A percentile compares a stretch with the other conserved stretches of the same genome.
phyloP scores from a whole-genome alignment of 306 rosid genomes.

The Ormosia semicastrata region DNA sequence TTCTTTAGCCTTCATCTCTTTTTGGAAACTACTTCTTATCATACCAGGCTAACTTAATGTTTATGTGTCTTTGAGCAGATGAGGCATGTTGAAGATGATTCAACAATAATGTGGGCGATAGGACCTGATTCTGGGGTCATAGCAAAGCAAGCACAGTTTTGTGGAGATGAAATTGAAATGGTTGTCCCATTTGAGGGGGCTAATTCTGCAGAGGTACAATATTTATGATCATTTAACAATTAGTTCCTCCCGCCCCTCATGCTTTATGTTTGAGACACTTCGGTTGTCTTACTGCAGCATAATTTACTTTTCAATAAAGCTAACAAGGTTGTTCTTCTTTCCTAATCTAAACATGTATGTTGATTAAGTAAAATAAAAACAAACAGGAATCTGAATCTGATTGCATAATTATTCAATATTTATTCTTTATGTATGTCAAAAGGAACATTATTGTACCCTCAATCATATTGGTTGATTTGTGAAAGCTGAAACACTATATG shows the following conservation, averaged over 20 bases:
- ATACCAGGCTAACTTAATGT: slow-evolving; percentile 25
- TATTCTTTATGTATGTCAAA: neutral
- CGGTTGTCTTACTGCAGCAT: neutral
- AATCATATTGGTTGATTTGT: neutral
- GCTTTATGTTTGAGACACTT: neutral
- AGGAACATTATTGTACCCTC: neutral
- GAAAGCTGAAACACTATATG: slow-evolving; percentile 1
- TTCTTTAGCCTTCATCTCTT: neutral
- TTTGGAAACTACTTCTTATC: neutral
- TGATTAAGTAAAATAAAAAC: neutral
- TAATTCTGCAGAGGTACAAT: slow-evolving; percentile 74
- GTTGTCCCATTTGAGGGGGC: slow-evolving; percentile 92
- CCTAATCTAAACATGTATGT: neutral
- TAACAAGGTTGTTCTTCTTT: neutral
- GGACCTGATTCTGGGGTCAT: slow-evolving; percentile 80
- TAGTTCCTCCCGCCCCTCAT: neutral
- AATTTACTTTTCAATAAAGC: neutral
- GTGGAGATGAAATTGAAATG: slow-evolving; percentile 89
- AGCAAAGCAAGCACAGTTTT: slow-evolving; percentile 64
- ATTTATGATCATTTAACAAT: neutral
- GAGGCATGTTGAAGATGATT: slow-evolving; percentile 90
- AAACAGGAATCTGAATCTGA: slow-evolving; percentile 9
- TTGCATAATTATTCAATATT: neutral
- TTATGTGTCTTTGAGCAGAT: slow-evolving; percentile 49
- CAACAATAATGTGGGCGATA: slow-evolving; percentile 84